phyloP scores from a whole-genome alignment of 2,329 filamentous ascomycete genomes.

The Fusarium sp. region DNA sequence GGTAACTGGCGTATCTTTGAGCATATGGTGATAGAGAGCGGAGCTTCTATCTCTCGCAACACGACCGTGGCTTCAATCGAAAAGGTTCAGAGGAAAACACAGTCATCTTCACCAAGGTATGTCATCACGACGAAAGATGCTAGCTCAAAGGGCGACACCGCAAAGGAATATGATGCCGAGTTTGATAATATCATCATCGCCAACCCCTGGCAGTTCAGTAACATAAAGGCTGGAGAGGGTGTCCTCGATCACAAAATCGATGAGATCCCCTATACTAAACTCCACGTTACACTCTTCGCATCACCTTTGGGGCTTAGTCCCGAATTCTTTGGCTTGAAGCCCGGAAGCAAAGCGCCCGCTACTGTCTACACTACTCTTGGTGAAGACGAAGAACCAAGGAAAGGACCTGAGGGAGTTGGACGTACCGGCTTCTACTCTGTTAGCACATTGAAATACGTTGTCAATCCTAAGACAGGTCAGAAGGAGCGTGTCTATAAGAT shows the following conservation, averaged over 20 bases:
- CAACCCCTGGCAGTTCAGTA: slow-evolving; percentile 83
- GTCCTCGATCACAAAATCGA: slow-evolving; percentile 80
- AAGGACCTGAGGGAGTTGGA: slow-evolving; percentile 71
- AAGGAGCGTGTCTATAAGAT: slow-evolving; percentile 74
- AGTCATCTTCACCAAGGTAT: slow-evolving; percentile 59
- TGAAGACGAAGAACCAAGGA: slow-evolving; percentile 62
- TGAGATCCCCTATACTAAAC: slow-evolving; percentile 82
- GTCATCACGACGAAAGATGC: slow-evolving; percentile 54
- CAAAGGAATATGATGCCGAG: slow-evolving; percentile 59
- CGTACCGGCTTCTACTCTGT: slow-evolving; percentile 87
- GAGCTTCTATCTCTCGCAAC: slow-evolving; percentile 72
- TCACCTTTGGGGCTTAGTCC: slow-evolving; percentile 79
- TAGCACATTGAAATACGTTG: slow-evolving; percentile 74
- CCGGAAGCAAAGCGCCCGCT: slow-evolving; percentile 71
- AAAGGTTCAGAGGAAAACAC: slow-evolving; percentile 58
- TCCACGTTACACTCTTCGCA: slow-evolving; percentile 91
- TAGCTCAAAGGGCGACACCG: slow-evolving; percentile 30
- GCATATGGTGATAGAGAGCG: slow-evolving; percentile 77
- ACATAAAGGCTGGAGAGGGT: slow-evolving; percentile 71
- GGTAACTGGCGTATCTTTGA: slow-evolving; percentile 97
- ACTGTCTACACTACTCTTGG: slow-evolving; percentile 86
- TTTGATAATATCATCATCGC: slow-evolving; percentile 89
- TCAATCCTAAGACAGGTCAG: slow-evolving; percentile 68
- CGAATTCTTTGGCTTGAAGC: slow-evolving; percentile 75
- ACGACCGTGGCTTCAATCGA: slow-evolving; percentile 73